Conservation (phyloP, 257 asterid species). For the Cynanchum wilfordii region DNA sequence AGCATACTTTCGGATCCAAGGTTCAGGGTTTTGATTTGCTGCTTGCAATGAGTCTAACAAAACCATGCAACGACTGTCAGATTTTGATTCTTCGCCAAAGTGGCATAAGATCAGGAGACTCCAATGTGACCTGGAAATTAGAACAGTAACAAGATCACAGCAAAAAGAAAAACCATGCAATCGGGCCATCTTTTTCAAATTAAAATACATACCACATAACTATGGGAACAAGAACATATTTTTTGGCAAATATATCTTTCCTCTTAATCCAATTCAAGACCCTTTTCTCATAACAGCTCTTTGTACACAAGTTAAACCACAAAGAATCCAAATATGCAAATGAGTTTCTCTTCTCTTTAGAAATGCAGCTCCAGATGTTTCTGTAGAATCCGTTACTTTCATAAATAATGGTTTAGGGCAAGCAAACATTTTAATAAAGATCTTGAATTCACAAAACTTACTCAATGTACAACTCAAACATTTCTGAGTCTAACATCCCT, state of each 20-base stretch:
- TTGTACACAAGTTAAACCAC: conserved; percentile 46
- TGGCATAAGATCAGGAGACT: conserved; percentile 72
- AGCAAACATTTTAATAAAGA: background rate
- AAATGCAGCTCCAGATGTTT: conserved; percentile 41
- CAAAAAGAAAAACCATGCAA: background rate
- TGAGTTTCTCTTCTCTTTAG: conserved; percentile 43
- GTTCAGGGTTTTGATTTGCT: conserved; percentile 39
- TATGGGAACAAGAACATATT: conserved; percentile 63
- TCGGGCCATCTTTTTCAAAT: background rate
- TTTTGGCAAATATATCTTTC: conserved; percentile 38
- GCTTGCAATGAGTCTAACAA: conserved; percentile 54
- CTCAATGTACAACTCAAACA: conserved; percentile 40
- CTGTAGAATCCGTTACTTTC: conserved; percentile 23
- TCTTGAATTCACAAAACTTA: conserved; percentile 20
- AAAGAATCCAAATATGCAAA: conserved; percentile 40
- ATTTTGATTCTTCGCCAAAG: conserved; percentile 40
- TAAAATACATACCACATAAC: conserved; percentile 50
- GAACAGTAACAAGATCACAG: conserved; percentile 2
- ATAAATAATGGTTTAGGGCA: conserved; percentile 3
- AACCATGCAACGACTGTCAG: conserved; percentile 53
- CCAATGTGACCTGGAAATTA: conserved; percentile 62
- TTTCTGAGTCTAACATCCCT: conserved; percentile 40
- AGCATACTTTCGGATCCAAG: conserved; percentile 52
- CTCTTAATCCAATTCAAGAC: conserved; percentile 58
- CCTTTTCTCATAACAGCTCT: conserved; percentile 12